phyloP scores from a whole-genome alignment of 148 eudicot genomes.

The Nepenthes gracilis region DNA sequence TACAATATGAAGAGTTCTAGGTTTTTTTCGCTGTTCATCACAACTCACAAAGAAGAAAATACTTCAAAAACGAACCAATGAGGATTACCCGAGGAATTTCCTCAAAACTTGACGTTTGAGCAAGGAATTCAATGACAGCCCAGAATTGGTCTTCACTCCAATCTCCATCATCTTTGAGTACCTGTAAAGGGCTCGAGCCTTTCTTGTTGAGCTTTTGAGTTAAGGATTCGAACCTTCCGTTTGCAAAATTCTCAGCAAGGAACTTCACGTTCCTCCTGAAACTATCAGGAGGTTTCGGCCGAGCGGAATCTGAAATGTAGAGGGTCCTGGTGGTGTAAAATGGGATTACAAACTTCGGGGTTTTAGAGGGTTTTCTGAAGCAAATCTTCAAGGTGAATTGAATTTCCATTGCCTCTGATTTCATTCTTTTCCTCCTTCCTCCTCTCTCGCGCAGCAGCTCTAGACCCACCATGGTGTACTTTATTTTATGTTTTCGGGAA shows the following conservation, averaged over 20 bases:
- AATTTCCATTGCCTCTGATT: no score
- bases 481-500: no score
- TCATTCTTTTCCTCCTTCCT: no score
- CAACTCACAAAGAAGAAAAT: no score
- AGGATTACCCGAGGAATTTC: constrained; percentile 17
- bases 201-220: constrained; percentile 11
- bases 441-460: no score
- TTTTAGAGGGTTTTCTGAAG: constrained; percentile 15
- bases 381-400: no score
- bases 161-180: constrained; percentile 30
- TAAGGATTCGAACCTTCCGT: constrained; percentile 4
- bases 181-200: constrained; percentile 16
- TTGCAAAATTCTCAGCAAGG: constrained; percentile 1
- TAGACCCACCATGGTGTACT: no score
- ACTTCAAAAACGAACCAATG: no score
- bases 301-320: constrained; percentile 1
- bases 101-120: constrained; percentile 13
- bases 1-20: no score
- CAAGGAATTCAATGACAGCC: constrained; percentile 24
- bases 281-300: constrained; percentile 1
- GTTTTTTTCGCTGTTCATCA: no score
- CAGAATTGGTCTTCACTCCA: constrained; percentile 29
- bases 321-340: background rate
- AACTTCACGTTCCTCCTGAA: constrained; percentile 5
- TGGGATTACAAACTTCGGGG: constrained; percentile 6